These are phyloP conservation scores for Aspergillus homomorphus DNA, from an alignment of 495 filamentous ascomycete species.

Conservation along the genomic window DNA sequence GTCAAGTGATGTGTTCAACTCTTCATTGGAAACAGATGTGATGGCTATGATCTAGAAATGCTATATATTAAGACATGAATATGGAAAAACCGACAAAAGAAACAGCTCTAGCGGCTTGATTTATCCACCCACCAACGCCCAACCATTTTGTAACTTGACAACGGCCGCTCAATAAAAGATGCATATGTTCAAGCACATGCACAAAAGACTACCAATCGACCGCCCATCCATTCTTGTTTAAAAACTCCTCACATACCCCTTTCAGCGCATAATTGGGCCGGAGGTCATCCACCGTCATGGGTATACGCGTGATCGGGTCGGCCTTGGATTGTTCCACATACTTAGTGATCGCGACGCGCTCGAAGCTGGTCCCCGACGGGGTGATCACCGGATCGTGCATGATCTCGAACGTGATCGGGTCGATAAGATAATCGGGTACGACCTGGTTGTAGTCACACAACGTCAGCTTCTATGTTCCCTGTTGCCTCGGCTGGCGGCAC, in stretches of 20 bases:
- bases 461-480: neutral
- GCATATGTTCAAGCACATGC: slow-evolving; percentile 1
- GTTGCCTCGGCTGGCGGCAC: neutral
- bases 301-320: slow-evolving; percentile 81
- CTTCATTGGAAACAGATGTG: neutral
- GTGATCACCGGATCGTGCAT: slow-evolving; percentile 95
- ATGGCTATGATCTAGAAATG: neutral
- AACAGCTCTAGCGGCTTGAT: slow-evolving; percentile 18
- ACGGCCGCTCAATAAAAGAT: neutral
- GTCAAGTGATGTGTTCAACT: too few relatives aligned
- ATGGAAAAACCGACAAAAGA: neutral
- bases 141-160: slow-evolving; percentile 5
- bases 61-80: neutral
- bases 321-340: slow-evolving; percentile 70
- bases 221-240: slow-evolving; percentile 88
- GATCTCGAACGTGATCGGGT: slow-evolving; percentile 84
- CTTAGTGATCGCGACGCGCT: slow-evolving; percentile 81
- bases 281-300: slow-evolving; percentile 67
- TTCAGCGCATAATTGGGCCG: slow-evolving; percentile 80
- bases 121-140: slow-evolving; percentile 17
- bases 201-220: slow-evolving; percentile 77
- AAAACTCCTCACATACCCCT: slow-evolving; percentile 78
- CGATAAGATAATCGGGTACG: slow-evolving; percentile 84
- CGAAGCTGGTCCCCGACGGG: slow-evolving; percentile 83
- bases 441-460: slow-evolving; percentile 37